phyloP scores from a whole-genome alignment of 164 flowering plant genomes.

The Stephania yunnanensis region DNA sequence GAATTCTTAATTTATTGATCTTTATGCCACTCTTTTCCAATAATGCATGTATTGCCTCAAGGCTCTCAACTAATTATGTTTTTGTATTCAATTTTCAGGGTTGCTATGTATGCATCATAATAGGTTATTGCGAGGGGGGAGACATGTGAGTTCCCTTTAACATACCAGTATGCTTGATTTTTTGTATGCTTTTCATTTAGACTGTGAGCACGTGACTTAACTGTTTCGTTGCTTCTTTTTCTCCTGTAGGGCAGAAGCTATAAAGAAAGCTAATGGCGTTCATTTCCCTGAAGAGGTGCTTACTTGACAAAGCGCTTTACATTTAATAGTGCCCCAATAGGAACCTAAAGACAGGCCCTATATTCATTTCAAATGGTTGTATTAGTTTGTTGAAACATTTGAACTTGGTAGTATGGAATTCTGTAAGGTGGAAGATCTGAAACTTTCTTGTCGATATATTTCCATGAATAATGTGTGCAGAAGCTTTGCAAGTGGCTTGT shows the following conservation, averaged over 20 bases:
- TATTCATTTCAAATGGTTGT: not conserved
- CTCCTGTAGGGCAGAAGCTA: slow-evolving; percentile 70
- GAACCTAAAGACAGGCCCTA: not conserved
- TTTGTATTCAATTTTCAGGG: slow-evolving; percentile 45
- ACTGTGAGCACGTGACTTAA: not conserved
- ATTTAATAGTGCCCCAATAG: not conserved
- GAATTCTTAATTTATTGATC: not conserved
- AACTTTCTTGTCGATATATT: slow-evolving; percentile 6
- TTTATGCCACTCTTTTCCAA: not conserved
- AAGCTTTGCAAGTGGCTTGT: slow-evolving; percentile 96
- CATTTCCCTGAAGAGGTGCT: slow-evolving; percentile 84
- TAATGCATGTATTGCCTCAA: not conserved
- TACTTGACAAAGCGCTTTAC: not conserved
- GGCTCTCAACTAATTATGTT: slow-evolving; percentile 2
- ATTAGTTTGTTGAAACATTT: not conserved
- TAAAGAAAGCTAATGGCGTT: slow-evolving; percentile 67
- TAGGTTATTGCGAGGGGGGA: slow-evolving; percentile 94
- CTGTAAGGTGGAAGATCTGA: no score
- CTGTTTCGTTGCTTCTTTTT: slow-evolving; percentile 4
- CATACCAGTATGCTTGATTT: slow-evolving; percentile 4
- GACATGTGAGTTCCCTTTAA: slow-evolving; percentile 68
- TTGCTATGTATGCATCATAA: slow-evolving; percentile 92
- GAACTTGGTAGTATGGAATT: not conserved
- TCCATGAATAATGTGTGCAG: slow-evolving; percentile 33
- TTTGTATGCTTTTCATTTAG: slow-evolving; percentile 4